A percentile compares a stretch with the other conserved stretches of the same genome.
These are phyloP conservation scores for Leishmania braziliensis DNA, from an alignment of 208 protist species.

Conservation along the genomic window DNA sequence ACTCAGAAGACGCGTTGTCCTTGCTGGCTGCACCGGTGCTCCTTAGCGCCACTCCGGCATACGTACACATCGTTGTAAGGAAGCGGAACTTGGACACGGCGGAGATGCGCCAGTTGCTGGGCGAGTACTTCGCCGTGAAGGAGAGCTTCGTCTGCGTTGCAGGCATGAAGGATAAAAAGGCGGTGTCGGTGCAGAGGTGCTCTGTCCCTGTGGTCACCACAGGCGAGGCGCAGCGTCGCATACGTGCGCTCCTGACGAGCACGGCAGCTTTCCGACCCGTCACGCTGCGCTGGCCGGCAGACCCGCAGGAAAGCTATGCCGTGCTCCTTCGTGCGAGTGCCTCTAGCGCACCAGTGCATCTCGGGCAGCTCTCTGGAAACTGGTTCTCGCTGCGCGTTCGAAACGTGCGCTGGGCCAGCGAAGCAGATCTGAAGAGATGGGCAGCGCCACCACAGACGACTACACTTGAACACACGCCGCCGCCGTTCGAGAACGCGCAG, in stretches of 20 bases:
- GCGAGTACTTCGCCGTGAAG: constrained; percentile 45
- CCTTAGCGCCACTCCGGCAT: not conserved
- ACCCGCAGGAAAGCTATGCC: constrained; percentile 43
- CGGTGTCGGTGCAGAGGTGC: constrained; percentile 85
- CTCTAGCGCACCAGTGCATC: constrained; percentile 25
- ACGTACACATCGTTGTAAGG: constrained; percentile 62
- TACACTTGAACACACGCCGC: not conserved
- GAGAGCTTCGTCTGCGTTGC: constrained; percentile 69
- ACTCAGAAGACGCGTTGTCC: not conserved
- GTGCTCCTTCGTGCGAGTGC: constrained; percentile 19
- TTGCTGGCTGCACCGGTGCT: not conserved
- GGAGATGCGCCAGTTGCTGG: constrained; percentile 64
- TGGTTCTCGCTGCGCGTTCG: constrained; percentile 72
- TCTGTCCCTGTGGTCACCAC: constrained; percentile 47
- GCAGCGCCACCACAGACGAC: not conserved
- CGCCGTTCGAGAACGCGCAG: not conserved
- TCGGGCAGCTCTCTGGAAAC: constrained; percentile 66
- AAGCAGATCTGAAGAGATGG: not conserved
- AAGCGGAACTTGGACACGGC: constrained; percentile 88
- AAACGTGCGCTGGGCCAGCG: constrained; percentile 26
- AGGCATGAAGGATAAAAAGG: constrained; percentile 94
- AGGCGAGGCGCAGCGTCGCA: not conserved
- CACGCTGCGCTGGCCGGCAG: constrained; percentile 40
- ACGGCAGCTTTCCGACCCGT: constrained; percentile 4
- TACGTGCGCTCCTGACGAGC: constrained; percentile 5